phyloP scores from a whole-genome alignment of 169 alveolate genomes.

The Nephromyces sp. region DNA sequence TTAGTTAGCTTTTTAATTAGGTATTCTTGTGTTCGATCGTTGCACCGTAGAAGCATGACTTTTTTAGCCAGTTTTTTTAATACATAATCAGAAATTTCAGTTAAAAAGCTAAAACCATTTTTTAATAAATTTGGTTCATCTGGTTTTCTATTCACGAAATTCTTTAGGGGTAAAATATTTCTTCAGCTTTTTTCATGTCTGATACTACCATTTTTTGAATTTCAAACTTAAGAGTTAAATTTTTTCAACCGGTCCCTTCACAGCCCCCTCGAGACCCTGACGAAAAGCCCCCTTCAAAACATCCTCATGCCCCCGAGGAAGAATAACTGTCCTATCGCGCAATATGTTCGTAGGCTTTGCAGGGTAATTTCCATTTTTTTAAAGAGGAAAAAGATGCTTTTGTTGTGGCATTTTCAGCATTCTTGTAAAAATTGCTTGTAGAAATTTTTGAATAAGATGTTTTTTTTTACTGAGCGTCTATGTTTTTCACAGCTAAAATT shows the following conservation, averaged over 20 bases:
- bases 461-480: no score
- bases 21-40: background rate
- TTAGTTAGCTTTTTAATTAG: background rate
- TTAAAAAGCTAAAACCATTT: background rate
- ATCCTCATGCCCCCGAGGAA: conserved; percentile 28
- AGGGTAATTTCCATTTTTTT: no score
- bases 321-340: conserved; percentile 4
- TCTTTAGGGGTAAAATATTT: no score
- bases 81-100: background rate
- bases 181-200: background rate
- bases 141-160: background rate
- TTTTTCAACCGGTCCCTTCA: background rate
- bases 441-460: no score
- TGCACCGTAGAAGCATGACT: background rate
- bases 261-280: conserved; percentile 36
- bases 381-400: no score
- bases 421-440: no score
- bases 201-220: background rate
- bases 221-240: background rate
- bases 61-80: background rate
- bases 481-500: no score
- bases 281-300: conserved; percentile 26
- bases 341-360: background rate
- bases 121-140: background rate
- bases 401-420: no score